These are phyloP conservation scores for Calonectria honghensis DNA, from an alignment of 2,329 filamentous ascomycete genomes.

Conservation along the genomic window DNA sequence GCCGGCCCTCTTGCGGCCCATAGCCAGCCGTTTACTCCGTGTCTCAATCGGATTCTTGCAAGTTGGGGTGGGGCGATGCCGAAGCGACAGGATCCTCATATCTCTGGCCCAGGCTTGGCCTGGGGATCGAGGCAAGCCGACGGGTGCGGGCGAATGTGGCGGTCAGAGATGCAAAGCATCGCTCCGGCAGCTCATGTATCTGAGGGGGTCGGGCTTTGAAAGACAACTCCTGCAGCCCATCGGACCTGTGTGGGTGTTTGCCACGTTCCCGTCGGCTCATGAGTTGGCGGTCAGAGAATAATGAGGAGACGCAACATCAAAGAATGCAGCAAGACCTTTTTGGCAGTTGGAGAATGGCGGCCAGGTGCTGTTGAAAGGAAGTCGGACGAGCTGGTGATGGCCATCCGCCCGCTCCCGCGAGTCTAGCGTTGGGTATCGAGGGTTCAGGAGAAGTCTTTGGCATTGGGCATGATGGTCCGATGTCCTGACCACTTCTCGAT, in stretches of 20 bases:
- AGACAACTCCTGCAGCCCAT: not conserved
- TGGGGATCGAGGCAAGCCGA: slow-evolving; percentile 3
- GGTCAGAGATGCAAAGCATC: slow-evolving; percentile 17
- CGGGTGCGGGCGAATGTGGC: slow-evolving; percentile 15
- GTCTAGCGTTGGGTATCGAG: slow-evolving; percentile 3
- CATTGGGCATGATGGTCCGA: not conserved
- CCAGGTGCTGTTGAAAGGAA: not conserved
- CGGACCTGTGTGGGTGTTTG: not conserved
- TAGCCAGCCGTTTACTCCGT: slow-evolving; percentile 15
- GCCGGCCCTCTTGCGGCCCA: slow-evolving; percentile 7
- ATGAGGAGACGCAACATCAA: slow-evolving; percentile 16
- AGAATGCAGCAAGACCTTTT: slow-evolving; percentile 9
- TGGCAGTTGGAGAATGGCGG: not conserved
- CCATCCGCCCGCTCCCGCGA: not conserved
- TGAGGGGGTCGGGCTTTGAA: not conserved
- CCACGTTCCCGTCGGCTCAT: slow-evolving; percentile 9
- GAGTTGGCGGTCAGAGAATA: slow-evolving; percentile 17
- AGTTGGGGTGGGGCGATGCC: slow-evolving; percentile 24
- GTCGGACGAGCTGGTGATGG: not conserved
- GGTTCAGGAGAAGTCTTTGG: not conserved
- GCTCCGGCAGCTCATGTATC: not conserved
- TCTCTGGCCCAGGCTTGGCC: not conserved
- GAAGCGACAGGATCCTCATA: not conserved
- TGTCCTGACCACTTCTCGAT: not conserved
- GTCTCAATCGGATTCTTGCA: slow-evolving; percentile 23